These are phyloP conservation scores for Blastobotrys attinorum DNA, from an alignment of 805 yeast genomes.

Conservation along the genomic window DNA sequence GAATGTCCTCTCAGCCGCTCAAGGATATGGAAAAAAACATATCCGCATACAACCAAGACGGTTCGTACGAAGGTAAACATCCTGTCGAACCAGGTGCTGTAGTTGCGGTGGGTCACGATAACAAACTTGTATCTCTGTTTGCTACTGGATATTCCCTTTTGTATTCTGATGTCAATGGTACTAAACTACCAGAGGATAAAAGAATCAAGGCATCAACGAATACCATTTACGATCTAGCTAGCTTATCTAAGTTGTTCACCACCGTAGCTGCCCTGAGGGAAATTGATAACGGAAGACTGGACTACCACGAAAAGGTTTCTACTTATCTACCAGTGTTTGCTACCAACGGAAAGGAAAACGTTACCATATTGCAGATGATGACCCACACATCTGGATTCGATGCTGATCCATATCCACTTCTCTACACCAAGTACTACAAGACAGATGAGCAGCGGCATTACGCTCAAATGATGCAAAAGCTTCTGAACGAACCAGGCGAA, in stretches of 20 bases:
- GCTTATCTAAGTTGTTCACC: slow-evolving; percentile 13
- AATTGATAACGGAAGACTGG: slow-evolving; percentile 7
- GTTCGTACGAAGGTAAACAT: slow-evolving; percentile 2
- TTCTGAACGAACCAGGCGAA: slow-evolving; percentile 33
- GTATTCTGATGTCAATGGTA: slow-evolving; percentile 10
- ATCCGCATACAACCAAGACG: neutral
- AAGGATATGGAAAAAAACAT: slow-evolving; percentile 3
- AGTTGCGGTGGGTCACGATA: slow-evolving; percentile 5
- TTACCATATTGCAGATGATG: slow-evolving; percentile 31
- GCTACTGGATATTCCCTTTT: slow-evolving; percentile 10
- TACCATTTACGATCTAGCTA: slow-evolving; percentile 11
- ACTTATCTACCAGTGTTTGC: slow-evolving; percentile 8
- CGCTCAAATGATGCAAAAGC: slow-evolving; percentile 20
- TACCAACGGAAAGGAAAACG: slow-evolving; percentile 18
- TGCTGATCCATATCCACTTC: slow-evolving; percentile 19
- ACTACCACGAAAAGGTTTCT: slow-evolving; percentile 6
- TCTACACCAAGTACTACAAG: slow-evolving; percentile 21
- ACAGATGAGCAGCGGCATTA: slow-evolving; percentile 4
- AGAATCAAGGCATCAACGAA: slow-evolving; percentile 4
- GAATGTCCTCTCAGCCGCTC: slow-evolving; percentile 4
- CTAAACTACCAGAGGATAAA: slow-evolving; percentile 4
- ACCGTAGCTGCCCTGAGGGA: slow-evolving; percentile 11
- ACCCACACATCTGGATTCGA: slow-evolving; percentile 36
- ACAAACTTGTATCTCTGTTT: slow-evolving; percentile 6
- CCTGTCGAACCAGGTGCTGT: slow-evolving; percentile 8